Conservation (phyloP, 2,329 filamentous ascomycete species). For the Curvularia lunata region DNA sequence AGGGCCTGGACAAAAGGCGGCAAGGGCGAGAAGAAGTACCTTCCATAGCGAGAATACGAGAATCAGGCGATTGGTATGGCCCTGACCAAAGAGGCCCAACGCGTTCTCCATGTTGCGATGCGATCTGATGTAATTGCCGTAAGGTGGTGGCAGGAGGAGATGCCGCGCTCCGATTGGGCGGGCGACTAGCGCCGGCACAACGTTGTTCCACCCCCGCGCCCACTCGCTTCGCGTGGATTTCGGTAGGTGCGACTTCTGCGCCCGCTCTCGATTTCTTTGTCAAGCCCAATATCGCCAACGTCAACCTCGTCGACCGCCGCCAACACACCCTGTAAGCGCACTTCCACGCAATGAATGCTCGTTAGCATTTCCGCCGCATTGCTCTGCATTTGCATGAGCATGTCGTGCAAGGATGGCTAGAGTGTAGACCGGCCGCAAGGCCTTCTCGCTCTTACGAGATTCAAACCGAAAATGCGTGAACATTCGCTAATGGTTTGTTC, state of each 20-base stretch:
- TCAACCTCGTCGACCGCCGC: conserved; percentile 44
- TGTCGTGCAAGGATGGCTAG: conserved; percentile 48
- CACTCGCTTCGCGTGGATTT: conserved; percentile 31
- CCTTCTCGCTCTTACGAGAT: conserved; percentile 49
- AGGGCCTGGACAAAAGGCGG: conserved; percentile 61
- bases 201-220: conserved; percentile 13
- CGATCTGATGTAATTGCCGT: not conserved
- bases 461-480: conserved; percentile 64
- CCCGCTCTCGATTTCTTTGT: conserved; percentile 19
- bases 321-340: conserved; percentile 49
- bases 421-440: conserved; percentile 47
- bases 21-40: conserved; percentile 66
- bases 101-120: conserved; percentile 6
- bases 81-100: not conserved
- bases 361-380: conserved; percentile 44
- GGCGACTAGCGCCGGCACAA: conserved; percentile 23
- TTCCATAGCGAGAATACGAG: conserved; percentile 70
- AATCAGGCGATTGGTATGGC: conserved; percentile 15
- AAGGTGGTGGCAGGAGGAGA: conserved; percentile 3
- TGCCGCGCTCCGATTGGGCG: conserved; percentile 22
- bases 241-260: conserved; percentile 26
- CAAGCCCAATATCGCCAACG: conserved; percentile 34
- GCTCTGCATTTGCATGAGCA: conserved; percentile 30
- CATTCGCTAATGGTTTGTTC: conserved; percentile 94
- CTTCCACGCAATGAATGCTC: conserved; percentile 38